Conservation (phyloP, 2,329 filamentous ascomycete genomes). For the Pezizomycotina sp. region DNA sequence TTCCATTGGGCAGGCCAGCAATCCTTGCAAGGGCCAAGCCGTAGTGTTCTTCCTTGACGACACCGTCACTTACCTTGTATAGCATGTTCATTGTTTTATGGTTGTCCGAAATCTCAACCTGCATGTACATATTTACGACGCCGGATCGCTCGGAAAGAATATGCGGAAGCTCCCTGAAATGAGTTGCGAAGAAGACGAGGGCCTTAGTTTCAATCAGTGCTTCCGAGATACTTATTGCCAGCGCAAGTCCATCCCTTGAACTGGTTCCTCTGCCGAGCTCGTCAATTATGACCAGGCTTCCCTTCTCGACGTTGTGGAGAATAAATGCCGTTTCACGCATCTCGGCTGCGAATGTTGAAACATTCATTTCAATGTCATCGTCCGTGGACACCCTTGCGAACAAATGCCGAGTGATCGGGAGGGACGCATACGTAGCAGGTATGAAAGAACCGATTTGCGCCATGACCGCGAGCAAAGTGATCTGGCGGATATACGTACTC, state of each 20-base stretch:
- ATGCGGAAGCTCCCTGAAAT: slow-evolving; percentile 67
- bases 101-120: slow-evolving; percentile 42
- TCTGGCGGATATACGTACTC: slow-evolving; percentile 77
- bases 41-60: slow-evolving; percentile 56
- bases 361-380: slow-evolving; percentile 74
- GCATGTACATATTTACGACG: slow-evolving; percentile 68
- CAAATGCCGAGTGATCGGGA: slow-evolving; percentile 64
- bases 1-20: slow-evolving; percentile 20
- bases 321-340: slow-evolving; percentile 97
- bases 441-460: slow-evolving; percentile 55
- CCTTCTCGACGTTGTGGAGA: slow-evolving; percentile 58
- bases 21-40: slow-evolving; percentile 40
- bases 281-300: slow-evolving; percentile 70
- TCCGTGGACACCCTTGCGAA: slow-evolving; percentile 79
- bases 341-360: slow-evolving; percentile 84
- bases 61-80: slow-evolving; percentile 63
- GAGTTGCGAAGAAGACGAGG: slow-evolving; percentile 82
- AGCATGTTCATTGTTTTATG: slow-evolving; percentile 60
- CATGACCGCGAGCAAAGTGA: slow-evolving; percentile 79
- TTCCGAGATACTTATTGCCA: slow-evolving; percentile 80
- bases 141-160: slow-evolving; percentile 60
- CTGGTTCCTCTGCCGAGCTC: slow-evolving; percentile 86
- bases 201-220: slow-evolving; percentile 64
- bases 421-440: slow-evolving; percentile 65
- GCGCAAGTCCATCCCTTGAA: slow-evolving; percentile 70